Conservation (phyloP, 495 filamentous ascomycete species). For the Penicillium paxilli region DNA sequence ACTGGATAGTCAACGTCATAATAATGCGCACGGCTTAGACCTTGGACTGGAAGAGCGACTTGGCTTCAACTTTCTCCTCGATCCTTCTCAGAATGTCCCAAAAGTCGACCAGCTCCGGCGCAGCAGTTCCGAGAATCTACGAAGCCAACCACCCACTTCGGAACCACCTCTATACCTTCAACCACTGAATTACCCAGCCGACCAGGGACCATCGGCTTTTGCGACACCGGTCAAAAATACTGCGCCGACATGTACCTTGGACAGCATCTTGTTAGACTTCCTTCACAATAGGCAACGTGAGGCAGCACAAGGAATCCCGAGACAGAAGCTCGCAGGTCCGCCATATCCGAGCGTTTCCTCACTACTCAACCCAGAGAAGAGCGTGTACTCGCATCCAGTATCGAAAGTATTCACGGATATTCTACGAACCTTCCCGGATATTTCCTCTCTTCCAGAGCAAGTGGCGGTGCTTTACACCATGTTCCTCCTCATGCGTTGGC, state of each 20-base stretch:
- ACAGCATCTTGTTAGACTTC: constrained; percentile 75
- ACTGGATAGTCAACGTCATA: constrained; percentile 54
- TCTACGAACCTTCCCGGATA: constrained; percentile 69
- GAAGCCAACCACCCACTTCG: constrained; percentile 21
- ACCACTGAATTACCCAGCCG: constrained; percentile 20
- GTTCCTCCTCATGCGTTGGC: constrained; percentile 85
- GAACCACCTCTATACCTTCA: constrained; percentile 28
- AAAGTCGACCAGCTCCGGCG: constrained; percentile 37
- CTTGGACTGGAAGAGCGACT: constrained; percentile 59
- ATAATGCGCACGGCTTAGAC: constrained; percentile 55
- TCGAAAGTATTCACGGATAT: constrained; percentile 85
- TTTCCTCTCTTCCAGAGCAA: constrained; percentile 69
- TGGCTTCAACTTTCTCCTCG: constrained; percentile 68
- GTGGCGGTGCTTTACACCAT: constrained; percentile 77
- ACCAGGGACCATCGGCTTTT: constrained; percentile 32
- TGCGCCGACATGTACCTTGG: constrained; percentile 68
- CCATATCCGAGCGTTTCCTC: constrained; percentile 74
- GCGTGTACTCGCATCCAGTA: constrained; percentile 64
- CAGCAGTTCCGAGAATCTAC: constrained; percentile 27
- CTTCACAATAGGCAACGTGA: constrained; percentile 65
- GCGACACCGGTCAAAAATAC: constrained; percentile 58
- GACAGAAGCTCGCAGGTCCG: constrained; percentile 66
- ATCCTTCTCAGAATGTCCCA: constrained; percentile 47
- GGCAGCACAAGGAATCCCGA: constrained; percentile 58
- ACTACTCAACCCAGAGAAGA: constrained; percentile 65